Conservation (phyloP, 257 asterid genomes). For the Fraxinus americana region DNA sequence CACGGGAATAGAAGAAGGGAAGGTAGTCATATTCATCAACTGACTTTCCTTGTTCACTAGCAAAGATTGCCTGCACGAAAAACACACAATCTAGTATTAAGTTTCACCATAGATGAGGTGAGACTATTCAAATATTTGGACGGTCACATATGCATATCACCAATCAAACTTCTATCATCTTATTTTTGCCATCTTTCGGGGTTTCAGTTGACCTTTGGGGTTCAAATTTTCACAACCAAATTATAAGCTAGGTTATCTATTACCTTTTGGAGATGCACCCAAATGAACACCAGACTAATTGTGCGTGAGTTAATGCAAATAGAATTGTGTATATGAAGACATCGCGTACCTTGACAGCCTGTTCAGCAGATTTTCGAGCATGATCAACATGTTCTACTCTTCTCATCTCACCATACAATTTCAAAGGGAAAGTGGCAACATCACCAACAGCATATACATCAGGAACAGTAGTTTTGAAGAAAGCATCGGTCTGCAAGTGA, state of each 20-base stretch:
- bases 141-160: background rate
- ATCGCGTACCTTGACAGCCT: conserved; percentile 77
- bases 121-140: background rate
- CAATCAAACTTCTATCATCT: background rate
- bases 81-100: background rate
- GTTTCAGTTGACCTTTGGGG: background rate
- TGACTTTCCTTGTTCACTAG: conserved; percentile 58
- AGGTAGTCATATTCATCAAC: conserved; percentile 84
- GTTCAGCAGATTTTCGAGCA: conserved; percentile 95
- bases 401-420: conserved; percentile 70
- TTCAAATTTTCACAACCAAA: no score
- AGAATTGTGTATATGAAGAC: background rate
- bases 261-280: no score
- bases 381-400: conserved; percentile 95
- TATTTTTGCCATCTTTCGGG: background rate
- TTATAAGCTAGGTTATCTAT: no score
- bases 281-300: no score
- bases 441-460: conserved; percentile 93
- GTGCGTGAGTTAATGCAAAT: no score
- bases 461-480: conserved; percentile 75
- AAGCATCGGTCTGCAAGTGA: conserved; percentile 76
- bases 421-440: conserved; percentile 93
- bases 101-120: background rate
- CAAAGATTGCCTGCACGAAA: conserved; percentile 72
- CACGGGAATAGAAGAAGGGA: conserved; percentile 86